Evolutionary conservation across 2,329 filamentous ascomycete species (phyloP).

Genomic region (Fusarium sarcochroum): DNA sequence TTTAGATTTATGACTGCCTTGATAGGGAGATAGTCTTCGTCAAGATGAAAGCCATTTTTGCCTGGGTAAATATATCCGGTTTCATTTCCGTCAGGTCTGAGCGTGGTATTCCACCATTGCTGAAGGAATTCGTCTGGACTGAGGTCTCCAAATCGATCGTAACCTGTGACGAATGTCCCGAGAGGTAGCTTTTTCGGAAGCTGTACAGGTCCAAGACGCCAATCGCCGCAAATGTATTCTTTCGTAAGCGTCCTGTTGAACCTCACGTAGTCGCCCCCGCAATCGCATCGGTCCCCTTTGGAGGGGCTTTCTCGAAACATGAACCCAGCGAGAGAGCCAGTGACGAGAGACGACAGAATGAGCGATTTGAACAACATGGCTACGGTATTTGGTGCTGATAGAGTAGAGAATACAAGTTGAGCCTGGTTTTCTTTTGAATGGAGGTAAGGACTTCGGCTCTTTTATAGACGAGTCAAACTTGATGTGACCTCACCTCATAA

Average conservation of each 20-base stretch:
- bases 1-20: not conserved
- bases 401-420: too few relatives aligned
- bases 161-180: constrained; percentile 18
- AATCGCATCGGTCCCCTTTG: constrained; percentile 12
- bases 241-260: not conserved
- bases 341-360: constrained; percentile 14
- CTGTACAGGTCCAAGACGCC: constrained; percentile 15
- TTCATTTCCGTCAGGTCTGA: not conserved
- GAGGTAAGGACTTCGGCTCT: rapidly evolving
- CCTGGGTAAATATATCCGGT: constrained; percentile 25
- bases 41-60: constrained; percentile 20
- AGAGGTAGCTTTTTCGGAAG: constrained; percentile 30
- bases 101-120: constrained; percentile 24
- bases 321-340: constrained; percentile 5
- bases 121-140: constrained; percentile 27
- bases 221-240: constrained; percentile 26
- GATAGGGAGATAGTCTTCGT: not conserved
- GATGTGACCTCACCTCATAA: too few relatives aligned
- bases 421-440: too few relatives aligned
- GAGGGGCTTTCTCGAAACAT: not conserved
- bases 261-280: constrained; percentile 5
- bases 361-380: constrained; percentile 19
- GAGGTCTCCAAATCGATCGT: constrained; percentile 33
- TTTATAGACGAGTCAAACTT: not conserved
- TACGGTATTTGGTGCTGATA: too few relatives aligned